Base-by-base conservation (phyloP, 2,329 filamentous ascomycete species). In the Rutstroemia sp. region DNA sequence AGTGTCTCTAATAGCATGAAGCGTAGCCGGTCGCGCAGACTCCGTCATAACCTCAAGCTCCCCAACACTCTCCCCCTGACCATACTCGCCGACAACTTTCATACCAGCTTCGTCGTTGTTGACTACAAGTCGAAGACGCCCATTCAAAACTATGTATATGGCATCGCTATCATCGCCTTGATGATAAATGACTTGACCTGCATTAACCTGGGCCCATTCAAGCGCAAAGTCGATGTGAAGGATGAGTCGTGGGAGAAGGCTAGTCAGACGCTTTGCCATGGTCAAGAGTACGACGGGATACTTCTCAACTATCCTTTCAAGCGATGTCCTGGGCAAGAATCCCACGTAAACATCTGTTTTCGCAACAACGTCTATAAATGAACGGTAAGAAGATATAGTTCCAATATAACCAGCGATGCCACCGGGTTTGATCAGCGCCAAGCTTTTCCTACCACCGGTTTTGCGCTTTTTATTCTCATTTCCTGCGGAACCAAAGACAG, bases 291-390 rank as follows among this genome's bases (percentile, higher is more conserved):
- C 88, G 42, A 96, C 89, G 0, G 94, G 94, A 67, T 96, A 94
- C 63, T 84, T 86, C 63, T 99, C 94, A 1, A 95, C 90, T 48
- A 99, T 94, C 62, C 91, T 82, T 69, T 99, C 94, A 27, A 99
- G 78, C 0, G 91, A 88, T 0, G 84, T 80, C 30, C 91, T 81
- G 0, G 94, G 94, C 12, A 99, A 75, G 63, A 99, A 99, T 1
- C 94, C 94, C 14, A 99, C 94, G 66, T 96, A 97, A 2, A 97
- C 94, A 72, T 99, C 94, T 0, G 95, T 99, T 73, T 97, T 97
- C 3, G 94, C 95, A 39, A 92, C 88, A 1, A 99, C 92, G 68
- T 97, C 92, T 19, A 96, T 94, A 69, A 97, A 96, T 0, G 94
- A 99, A 25, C 94, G 80, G 69, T 96, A 96, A 0, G 92, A 96